These are phyloP conservation scores for Spinacia oleracea DNA, from an alignment of 179 eudicot species.

Conservation along the genomic window DNA sequence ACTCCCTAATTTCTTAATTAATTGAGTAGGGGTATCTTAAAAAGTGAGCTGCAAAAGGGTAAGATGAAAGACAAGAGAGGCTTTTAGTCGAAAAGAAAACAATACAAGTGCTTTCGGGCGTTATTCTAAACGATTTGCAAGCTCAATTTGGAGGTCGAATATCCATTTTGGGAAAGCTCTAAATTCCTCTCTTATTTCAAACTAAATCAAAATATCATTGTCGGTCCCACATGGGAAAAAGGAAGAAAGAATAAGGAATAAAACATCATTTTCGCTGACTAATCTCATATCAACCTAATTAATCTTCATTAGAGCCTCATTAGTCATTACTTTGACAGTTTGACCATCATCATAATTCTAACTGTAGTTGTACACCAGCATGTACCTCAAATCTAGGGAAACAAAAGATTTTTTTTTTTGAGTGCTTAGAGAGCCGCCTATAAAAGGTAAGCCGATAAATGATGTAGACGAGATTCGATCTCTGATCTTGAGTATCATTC, in stretches of 20 bases:
- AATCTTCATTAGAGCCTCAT: too few relatives aligned
- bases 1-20: too few relatives aligned
- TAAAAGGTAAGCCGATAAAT: too few relatives aligned
- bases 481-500: too few relatives aligned
- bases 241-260: background rate
- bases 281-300: too few relatives aligned
- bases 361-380: too few relatives aligned
- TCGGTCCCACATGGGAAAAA: background rate
- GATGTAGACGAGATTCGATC: too few relatives aligned
- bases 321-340: too few relatives aligned
- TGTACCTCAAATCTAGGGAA: too few relatives aligned
- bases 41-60: slow-evolving; percentile 16
- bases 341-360: too few relatives aligned
- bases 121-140: slow-evolving; percentile 22
- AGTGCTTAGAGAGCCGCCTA: too few relatives aligned
- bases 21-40: slow-evolving; percentile 9
- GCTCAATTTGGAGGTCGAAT: slow-evolving; percentile 21
- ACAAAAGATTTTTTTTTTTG: too few relatives aligned
- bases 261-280: slow-evolving; percentile 18
- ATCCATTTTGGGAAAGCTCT: slow-evolving; percentile 24
- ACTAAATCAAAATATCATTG: background rate
- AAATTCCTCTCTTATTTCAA: slow-evolving; percentile 1
- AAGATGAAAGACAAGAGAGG: background rate
- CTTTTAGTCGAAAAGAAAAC: slow-evolving; percentile 18
- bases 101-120: slow-evolving; percentile 18